Evolutionary conservation across 148 eudicot species (phyloP), one percentile per base, ranked within the genome.

Genomic region (Rhododendron ovatum): DNA sequence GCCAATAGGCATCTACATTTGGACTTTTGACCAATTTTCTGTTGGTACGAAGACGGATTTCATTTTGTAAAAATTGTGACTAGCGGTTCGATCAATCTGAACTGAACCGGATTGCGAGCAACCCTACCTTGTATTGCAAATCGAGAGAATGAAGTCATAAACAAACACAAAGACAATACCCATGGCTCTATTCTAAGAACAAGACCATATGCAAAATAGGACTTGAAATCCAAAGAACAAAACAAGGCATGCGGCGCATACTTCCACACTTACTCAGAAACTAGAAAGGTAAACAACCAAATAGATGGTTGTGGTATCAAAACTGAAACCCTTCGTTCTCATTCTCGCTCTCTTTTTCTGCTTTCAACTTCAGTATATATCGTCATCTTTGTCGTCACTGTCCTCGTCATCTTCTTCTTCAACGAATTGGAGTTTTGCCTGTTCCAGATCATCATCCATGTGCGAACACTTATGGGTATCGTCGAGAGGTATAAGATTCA

Each of bases 401-500:
- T 30, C 50, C 0, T 71, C 78, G 11, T 12, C 77, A 13, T 33
- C 22, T 17, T 33, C 79, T 35, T 75, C 80, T 41, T 24, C 6
- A 18, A 2, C 7, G 7, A 33, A 28, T 5, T 73, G 78, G 37
- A 9, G 33, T 69, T 26, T 28, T 14, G 14, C 20, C 33, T 14
- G 43, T 77, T 77, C 37, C 75, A 69, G 1, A 18, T 77, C 2
- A 0, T 22, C 26, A 43, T 41, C 50, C 1, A 13, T 6, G 80
- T 77, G 4, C 26, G 1, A 41, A 41, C 47, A 26, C 17, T 3
- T 24, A 17, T 4, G 2, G 3, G 7, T 48, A 28, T 80, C 5
- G 24, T 35, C 71, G 4, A 71, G 50, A 17, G 82, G 63, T 14
- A 87, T 48, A 4, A 87, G 83, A 24, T 87, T 80, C 22, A 87